phyloP scores from a whole-genome alignment of 495 filamentous ascomycete species.

The Hypoxylon lenormandii region DNA sequence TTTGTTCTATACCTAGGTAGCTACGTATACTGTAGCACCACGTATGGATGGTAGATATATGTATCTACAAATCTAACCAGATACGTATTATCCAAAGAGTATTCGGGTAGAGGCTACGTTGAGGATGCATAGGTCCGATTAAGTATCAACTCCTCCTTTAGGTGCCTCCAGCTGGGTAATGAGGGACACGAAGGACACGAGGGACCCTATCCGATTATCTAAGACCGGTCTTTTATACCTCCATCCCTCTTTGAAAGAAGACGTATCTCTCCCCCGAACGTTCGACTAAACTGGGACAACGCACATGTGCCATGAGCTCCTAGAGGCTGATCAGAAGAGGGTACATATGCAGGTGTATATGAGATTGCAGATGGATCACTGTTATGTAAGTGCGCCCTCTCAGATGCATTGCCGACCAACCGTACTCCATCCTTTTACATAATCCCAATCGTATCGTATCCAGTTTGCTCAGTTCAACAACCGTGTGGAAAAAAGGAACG shows the following conservation, averaged over 20 bases:
- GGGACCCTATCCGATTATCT: constrained; percentile 22
- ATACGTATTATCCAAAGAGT: too few species aligned
- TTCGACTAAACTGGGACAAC: constrained; percentile 6
- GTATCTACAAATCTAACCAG: too few species aligned
- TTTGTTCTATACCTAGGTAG: too few species aligned
- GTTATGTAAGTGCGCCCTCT: constrained; percentile 32
- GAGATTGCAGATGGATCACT: constrained; percentile 11
- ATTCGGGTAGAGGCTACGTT: too few species aligned
- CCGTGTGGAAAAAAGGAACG: constrained; percentile 9
- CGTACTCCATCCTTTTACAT: constrained; percentile 52
- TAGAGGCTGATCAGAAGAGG: constrained; percentile 22
- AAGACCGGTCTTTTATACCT: constrained; percentile 2
- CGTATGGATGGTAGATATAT: too few species aligned
- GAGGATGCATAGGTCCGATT: neutral
- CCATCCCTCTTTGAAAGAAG: constrained; percentile 12
- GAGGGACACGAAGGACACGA: too few species aligned
- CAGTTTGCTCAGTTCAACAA: constrained; percentile 34
- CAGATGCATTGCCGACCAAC: constrained; percentile 44
- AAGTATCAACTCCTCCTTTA: neutral
- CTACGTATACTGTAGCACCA: too few species aligned
- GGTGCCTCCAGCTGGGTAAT: constrained; percentile 1
- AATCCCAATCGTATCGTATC: constrained; percentile 49
- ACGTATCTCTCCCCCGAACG: constrained; percentile 22
- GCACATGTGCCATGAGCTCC: constrained; percentile 1
- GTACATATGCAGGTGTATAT: constrained; percentile 5